Base-by-base conservation (phyloP, 805 yeast genomes). In the Kluyveromyces starmeri region DNA sequence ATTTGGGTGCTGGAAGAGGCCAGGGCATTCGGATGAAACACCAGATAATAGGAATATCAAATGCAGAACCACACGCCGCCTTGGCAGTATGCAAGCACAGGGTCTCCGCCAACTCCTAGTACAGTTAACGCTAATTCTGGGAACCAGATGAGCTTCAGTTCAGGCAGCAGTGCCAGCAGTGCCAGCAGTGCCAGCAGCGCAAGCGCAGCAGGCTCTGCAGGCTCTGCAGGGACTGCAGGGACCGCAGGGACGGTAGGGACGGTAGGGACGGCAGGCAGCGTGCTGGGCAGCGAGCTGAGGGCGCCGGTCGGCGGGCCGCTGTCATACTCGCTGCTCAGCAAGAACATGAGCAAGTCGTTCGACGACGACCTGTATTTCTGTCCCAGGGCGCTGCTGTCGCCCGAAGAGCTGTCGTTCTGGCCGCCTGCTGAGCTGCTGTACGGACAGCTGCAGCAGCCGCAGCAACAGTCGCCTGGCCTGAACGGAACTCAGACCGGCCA, bases 341-440 rank as follows among this genome's bases (percentile, higher is more conserved):
- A 48, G 34, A 51, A 47, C 24, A 43, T 46, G 27, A 43, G 49
- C 33, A 55, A 51, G 39, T 47, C 54, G 9, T 53, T 53, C 35
- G 58, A 55, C 35, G 60, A 55, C 36, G 60, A 55, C 39, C 33
- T 52, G 7, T 46, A 53, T 7, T 55, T 44, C 28, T 55, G 60
- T 41, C 60, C 60, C 17, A 42, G 58, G 25, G 41, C 50, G 10
- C 41, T 55, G 32, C 36, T 55, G 28, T 48, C 56, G 10, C 39
- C 44, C 7, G 46, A 47, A 28, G 58, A 55, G 33, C 47, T 44
- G n/a, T 35, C 42, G 19, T 43, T 41, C 13, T 47, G 57, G 27
- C 51, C 50, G 32, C 46, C 47, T 31, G 33, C 53, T 37, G 59
- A 54, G 35, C 35, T 44, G 33, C 42, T 42, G 6, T 30, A 20